phyloP scores from a whole-genome alignment of 192 early-diverging fungal genomes.

The Lobulomyces angularis region DNA sequence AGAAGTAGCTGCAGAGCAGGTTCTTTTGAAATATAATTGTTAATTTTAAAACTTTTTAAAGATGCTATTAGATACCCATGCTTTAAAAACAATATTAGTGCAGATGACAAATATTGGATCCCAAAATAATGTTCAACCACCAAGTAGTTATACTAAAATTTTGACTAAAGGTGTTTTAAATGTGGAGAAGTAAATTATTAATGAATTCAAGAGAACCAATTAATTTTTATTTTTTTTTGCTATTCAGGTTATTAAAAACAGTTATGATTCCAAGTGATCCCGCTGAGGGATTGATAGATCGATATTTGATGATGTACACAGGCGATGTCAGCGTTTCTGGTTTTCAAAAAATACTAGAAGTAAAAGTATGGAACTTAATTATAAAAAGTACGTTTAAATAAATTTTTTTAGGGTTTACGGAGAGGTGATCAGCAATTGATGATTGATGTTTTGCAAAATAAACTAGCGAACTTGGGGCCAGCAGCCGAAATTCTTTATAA shows the following conservation, averaged over 20 bases:
- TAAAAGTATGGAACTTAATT: constrained; percentile 69
- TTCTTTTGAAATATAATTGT: constrained; percentile 9
- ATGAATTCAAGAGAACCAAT: too few species aligned
- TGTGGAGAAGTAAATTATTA: constrained; percentile 71
- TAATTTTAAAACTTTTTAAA: constrained; percentile 8
- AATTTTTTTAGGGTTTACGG: too few species aligned
- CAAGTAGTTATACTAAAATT: constrained; percentile 66
- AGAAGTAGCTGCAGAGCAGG: constrained; percentile 91
- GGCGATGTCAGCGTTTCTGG: constrained; percentile 50
- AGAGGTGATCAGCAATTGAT: too few species aligned
- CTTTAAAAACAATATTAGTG: constrained; percentile 69
- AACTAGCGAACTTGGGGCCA: too few species aligned
- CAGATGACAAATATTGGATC: constrained; percentile 57
- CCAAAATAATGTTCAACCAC: constrained; percentile 29
- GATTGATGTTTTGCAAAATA: too few species aligned
- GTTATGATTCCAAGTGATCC: constrained; percentile 77
- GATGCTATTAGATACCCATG: constrained; percentile 87
- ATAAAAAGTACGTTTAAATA: too few species aligned
- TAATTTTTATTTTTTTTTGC: too few species aligned
- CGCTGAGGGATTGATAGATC: constrained; percentile 67
- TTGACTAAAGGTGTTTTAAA: constrained; percentile 67
- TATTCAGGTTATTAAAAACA: constrained; percentile 85
- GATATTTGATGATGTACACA: constrained; percentile 75
- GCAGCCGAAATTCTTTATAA: too few species aligned
- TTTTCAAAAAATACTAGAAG: constrained; percentile 69